Conservation (phyloP, 2,329 filamentous ascomycete species). For the Colletotrichum plurivorum region DNA sequence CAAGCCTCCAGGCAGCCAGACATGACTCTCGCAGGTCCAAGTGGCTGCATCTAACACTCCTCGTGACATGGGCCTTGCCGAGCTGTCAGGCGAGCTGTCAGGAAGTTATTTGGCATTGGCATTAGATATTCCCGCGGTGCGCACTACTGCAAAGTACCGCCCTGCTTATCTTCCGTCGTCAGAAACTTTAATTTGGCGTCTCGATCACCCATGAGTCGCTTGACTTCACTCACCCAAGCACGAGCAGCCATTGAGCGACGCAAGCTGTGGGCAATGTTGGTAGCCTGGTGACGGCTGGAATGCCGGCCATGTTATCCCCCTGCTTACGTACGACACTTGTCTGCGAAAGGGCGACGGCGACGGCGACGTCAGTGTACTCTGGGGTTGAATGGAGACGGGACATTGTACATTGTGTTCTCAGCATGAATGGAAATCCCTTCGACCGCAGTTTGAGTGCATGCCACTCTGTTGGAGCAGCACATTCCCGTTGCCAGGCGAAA, state of each 20-base stretch:
- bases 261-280: constrained; percentile 11
- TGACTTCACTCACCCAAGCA: not conserved
- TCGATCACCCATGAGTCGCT: constrained; percentile 12
- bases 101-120: not conserved
- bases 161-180: constrained; percentile 6
- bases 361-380: not conserved
- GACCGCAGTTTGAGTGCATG: constrained; percentile 19
- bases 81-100: constrained; percentile 3
- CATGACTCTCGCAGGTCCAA: constrained; percentile 23
- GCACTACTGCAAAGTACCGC: constrained; percentile 23
- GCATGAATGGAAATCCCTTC: constrained; percentile 32
- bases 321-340: constrained; percentile 2
- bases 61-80: not conserved
- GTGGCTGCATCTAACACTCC: not conserved
- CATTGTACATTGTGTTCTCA: constrained; percentile 30
- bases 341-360: not conserved
- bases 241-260: not conserved
- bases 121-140: not conserved
- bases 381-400: constrained; percentile 10
- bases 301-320: constrained; percentile 3
- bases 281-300: constrained; percentile 31
- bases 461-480: constrained; percentile 10
- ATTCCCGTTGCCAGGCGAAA: constrained; percentile 15
- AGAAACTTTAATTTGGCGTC: constrained; percentile 26
- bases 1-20: constrained; percentile 15